Percentiles rank a stretch among this genome's conserved stretches.
Conservation (phyloP, 306 rosid genomes). For the Quercus rubra region DNA sequence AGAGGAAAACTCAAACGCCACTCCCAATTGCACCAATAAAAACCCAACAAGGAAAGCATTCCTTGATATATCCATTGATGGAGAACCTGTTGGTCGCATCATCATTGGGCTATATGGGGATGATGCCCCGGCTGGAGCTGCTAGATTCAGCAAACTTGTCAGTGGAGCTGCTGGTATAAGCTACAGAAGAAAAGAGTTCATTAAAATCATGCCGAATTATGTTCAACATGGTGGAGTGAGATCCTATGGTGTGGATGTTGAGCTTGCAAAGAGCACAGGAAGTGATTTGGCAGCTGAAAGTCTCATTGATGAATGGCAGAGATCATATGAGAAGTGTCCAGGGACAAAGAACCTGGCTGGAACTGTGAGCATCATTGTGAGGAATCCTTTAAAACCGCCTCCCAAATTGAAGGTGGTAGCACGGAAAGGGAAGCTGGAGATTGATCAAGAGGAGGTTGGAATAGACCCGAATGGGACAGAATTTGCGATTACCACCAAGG, state of each 20-base stretch:
- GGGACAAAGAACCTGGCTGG: constrained; percentile 78
- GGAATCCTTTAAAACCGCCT: constrained; percentile 80
- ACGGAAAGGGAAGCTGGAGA: constrained; percentile 73
- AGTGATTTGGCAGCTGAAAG: constrained; percentile 41
- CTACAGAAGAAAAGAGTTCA: constrained; percentile 85
- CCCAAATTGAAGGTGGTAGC: constrained; percentile 78
- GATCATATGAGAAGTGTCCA: constrained; percentile 41
- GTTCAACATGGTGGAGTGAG: constrained; percentile 78
- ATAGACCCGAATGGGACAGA: constrained; percentile 73
- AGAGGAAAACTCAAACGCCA: constrained; percentile 18
- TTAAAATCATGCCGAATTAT: constrained; percentile 67
- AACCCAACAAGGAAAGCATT: constrained; percentile 55
- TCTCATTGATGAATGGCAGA: constrained; percentile 70
- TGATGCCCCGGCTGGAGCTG: constrained; percentile 54
- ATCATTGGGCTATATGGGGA: constrained; percentile 62
- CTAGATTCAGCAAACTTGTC: constrained; percentile 61
- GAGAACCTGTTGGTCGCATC: constrained; percentile 66
- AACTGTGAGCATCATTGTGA: constrained; percentile 68
- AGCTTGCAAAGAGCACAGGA: constrained; percentile 54
- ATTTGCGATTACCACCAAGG: constrained; percentile 59
- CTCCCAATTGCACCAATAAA: constrained; percentile 40
- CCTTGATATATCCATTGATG: constrained; percentile 66
- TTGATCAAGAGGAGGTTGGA: constrained; percentile 80
- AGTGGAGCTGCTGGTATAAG: constrained; percentile 88
- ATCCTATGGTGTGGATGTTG: constrained; percentile 79